Evolutionary conservation across 441 rosid genomes (phyloP).

Genomic region (Mallotus japonicus): DNA sequence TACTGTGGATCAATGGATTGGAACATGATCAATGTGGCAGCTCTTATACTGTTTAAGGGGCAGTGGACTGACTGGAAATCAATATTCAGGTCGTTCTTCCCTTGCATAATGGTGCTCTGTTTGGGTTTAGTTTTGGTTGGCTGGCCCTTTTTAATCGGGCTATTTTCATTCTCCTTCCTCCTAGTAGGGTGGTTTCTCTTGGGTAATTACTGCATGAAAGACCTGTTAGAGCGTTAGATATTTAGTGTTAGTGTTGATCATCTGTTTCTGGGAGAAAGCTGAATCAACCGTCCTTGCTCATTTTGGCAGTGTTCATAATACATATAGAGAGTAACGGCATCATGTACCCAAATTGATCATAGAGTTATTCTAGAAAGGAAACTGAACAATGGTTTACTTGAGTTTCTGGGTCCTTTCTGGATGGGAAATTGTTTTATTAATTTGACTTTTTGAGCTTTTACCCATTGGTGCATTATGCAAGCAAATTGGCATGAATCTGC

Average conservation of each 20-base stretch:
- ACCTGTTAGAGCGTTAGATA: conserved; percentile 48
- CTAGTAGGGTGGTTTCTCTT: conserved; percentile 65
- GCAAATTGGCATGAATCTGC: no score
- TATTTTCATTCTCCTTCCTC: conserved; percentile 55
- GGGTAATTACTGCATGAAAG: conserved; percentile 59
- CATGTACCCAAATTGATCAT: conserved; percentile 12
- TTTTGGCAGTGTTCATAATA: conserved; percentile 22
- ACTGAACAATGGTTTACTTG: neutral
- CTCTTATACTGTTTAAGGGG: conserved; percentile 56
- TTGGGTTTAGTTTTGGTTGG: conserved; percentile 57
- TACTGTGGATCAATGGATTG: conserved; percentile 71
- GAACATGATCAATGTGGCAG: conserved; percentile 81
- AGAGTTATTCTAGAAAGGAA: conserved; percentile 12
- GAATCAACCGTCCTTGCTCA: neutral
- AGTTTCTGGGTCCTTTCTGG: neutral
- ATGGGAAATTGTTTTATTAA: no score
- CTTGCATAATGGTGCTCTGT: conserved; percentile 53
- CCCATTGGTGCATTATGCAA: no score
- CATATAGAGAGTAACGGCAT: neutral
- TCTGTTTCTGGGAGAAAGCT: conserved; percentile 9
- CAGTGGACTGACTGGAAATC: conserved; percentile 61
- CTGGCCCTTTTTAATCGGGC: conserved; percentile 83
- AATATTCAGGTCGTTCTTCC: conserved; percentile 62
- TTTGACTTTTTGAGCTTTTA: no score
- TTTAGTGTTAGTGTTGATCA: neutral